phyloP scores from a whole-genome alignment of 2,329 filamentous ascomycete species.

The Penicillium vulpinum region DNA sequence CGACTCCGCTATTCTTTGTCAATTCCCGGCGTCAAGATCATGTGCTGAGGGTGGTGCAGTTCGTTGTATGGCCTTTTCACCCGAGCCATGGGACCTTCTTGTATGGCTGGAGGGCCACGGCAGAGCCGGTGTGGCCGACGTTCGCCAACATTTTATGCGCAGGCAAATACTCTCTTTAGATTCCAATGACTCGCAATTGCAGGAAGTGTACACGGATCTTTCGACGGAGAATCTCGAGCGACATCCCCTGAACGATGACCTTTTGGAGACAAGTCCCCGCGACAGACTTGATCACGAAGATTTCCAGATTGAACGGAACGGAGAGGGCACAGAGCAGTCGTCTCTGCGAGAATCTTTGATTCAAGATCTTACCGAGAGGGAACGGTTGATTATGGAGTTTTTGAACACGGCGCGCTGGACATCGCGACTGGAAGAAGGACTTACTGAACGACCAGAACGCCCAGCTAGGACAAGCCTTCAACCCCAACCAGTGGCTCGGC shows the following conservation, averaged over 20 bases:
- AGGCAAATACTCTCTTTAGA: slow-evolving; percentile 46
- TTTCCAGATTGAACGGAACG: slow-evolving; percentile 18
- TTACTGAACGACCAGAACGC: slow-evolving; percentile 33
- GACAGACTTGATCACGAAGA: slow-evolving; percentile 30
- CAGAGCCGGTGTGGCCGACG: slow-evolving; percentile 49
- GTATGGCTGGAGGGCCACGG: slow-evolving; percentile 89
- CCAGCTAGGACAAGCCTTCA: slow-evolving; percentile 31
- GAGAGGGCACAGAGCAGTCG: slow-evolving; percentile 26
- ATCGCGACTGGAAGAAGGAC: slow-evolving; percentile 34
- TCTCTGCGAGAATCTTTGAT: slow-evolving; percentile 38
- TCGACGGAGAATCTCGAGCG: slow-evolving; percentile 29
- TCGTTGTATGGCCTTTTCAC: slow-evolving; percentile 87
- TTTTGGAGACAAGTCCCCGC: slow-evolving; percentile 24
- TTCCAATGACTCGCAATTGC: slow-evolving; percentile 32
- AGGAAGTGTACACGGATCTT: slow-evolving; percentile 36
- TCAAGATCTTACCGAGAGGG: slow-evolving; percentile 43
- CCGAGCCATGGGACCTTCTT: slow-evolving; percentile 83
- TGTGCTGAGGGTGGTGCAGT: slow-evolving; percentile 73
- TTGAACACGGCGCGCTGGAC: slow-evolving; percentile 45
- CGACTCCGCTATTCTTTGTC: slow-evolving; percentile 60
- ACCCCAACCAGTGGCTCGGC: slow-evolving; percentile 28
- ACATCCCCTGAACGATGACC: slow-evolving; percentile 26
- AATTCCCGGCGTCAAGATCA: slow-evolving; percentile 75
- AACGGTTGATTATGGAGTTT: slow-evolving; percentile 46
- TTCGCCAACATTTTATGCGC: slow-evolving; percentile 48